phyloP scores from a whole-genome alignment of 441 rosid species.

The Adansonia madagascariensis region DNA sequence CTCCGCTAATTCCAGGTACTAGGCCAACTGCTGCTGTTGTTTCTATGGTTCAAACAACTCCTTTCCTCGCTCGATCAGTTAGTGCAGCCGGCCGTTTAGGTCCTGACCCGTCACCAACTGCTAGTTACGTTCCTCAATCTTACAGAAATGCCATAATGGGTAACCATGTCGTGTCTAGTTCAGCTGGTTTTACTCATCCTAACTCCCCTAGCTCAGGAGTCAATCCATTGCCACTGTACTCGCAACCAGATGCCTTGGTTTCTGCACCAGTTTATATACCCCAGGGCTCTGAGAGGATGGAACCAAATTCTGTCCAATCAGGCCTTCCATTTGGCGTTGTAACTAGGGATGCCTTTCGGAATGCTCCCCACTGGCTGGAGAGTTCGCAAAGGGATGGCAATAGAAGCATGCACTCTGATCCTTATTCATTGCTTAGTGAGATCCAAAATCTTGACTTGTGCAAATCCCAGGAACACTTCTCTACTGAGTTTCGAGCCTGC shows the following conservation, averaged over 20 bases:
- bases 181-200: conserved; percentile 52
- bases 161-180: conserved; percentile 60
- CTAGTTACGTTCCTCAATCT: conserved; percentile 66
- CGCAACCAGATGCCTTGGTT: conserved; percentile 50
- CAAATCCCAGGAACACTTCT: conserved; percentile 38
- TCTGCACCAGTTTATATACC: conserved; percentile 51
- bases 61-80: conserved; percentile 71
- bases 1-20: conserved; percentile 71
- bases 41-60: conserved; percentile 65
- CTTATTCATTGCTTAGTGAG: conserved; percentile 39
- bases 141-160: conserved; percentile 83
- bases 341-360: conserved; percentile 47
- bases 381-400: conserved; percentile 44
- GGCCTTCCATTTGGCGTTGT: conserved; percentile 57
- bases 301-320: conserved; percentile 49
- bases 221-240: conserved; percentile 47
- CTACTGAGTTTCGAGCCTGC: conserved; percentile 45
- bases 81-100: conserved; percentile 87
- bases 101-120: conserved; percentile 58
- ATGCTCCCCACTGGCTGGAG: conserved; percentile 68
- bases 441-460: conserved; percentile 41
- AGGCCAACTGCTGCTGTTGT: conserved; percentile 57
- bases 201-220: conserved; percentile 56
- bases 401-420: conserved; percentile 39
- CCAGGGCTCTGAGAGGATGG: conserved; percentile 50